These are phyloP conservation scores for Coemansia sp. DNA, from an alignment of 192 early-diverging fungal genomes.

Conservation along the genomic window DNA sequence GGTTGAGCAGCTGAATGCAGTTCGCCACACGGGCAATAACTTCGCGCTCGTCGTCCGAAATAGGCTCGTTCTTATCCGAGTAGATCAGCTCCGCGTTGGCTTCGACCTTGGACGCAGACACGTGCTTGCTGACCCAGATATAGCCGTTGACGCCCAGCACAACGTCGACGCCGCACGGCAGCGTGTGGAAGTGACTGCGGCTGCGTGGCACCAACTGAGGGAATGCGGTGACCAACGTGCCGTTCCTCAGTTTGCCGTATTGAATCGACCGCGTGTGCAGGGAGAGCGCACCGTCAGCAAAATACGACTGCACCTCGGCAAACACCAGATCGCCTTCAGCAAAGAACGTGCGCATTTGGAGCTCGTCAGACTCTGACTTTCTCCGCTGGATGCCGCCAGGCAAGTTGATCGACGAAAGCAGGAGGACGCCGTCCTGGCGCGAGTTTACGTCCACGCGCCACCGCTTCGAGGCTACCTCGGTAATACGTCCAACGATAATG, in stretches of 20 bases:
- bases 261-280: slow-evolving; percentile 89
- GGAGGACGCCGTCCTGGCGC: slow-evolving; percentile 81
- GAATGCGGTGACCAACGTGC: slow-evolving; percentile 82
- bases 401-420: slow-evolving; percentile 89
- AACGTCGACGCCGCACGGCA: slow-evolving; percentile 90
- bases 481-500: slow-evolving; percentile 69
- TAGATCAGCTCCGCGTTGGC: slow-evolving; percentile 84
- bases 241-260: slow-evolving; percentile 86
- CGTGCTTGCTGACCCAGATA: slow-evolving; percentile 90
- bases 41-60: slow-evolving; percentile 71
- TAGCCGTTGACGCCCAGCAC: slow-evolving; percentile 96
- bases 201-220: slow-evolving; percentile 86
- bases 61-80: slow-evolving; percentile 83
- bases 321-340: slow-evolving; percentile 92
- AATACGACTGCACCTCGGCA: slow-evolving; percentile 86
- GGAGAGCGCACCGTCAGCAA: slow-evolving; percentile 81
- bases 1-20: slow-evolving; percentile 79
- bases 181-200: slow-evolving; percentile 92
- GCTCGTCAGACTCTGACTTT: slow-evolving; percentile 94
- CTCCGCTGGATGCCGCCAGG: slow-evolving; percentile 94
- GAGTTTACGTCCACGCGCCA: slow-evolving; percentile 95
- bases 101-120: slow-evolving; percentile 60
- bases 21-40: slow-evolving; percentile 90
- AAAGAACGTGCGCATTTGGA: slow-evolving; percentile 95
- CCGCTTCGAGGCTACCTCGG: slow-evolving; percentile 84